Base-by-base conservation (phyloP, 2,329 filamentous ascomycete species). In the Fusarium musae region DNA sequence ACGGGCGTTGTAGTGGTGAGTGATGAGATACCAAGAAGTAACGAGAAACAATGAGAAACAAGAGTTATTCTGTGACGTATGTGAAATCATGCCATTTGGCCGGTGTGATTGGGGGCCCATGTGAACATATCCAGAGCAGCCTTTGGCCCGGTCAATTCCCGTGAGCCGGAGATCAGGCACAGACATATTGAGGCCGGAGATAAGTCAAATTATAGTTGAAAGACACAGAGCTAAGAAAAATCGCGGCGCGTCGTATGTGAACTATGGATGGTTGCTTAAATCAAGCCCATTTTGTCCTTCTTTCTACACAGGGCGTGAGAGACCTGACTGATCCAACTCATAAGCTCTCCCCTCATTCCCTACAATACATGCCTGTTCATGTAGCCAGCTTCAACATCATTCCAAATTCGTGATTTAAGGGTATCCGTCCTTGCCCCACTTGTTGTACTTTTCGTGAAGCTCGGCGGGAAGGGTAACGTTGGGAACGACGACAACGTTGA, bases 361-460 rank as follows among this genome's bases (percentile, higher is more conserved):
- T 57, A 53, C 58, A 69, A 46, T 60, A 62, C 62, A 72, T 59
- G 63, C 63, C 69, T 66, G 39, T 56, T 62, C 60, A 62, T 70
- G 61, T 60, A 72, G 56, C 40, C 61, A 66, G 61, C 50, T 66
- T 56, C 60, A 60, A 59, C 39, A 59, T 37, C 40, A 43, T 59
- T 34, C 64, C 36, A 40, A 30, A 42, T 32, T 69, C 44, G 64
- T 52, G 56, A 36, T 67, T 82, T 87, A 93, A 77, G 83, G 83
- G 86, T 93, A 98, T 78, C 94, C 95, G 78, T 98, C 96, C 91
- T 98, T 98, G 84, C 96, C 96, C 91, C 94, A 98, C 89, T 99
- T 99, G 93, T 99, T 99, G 91, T 93, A 98, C 87, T 93, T 93
- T 79, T 99, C 96, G 87, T 99, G 96, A 75, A 98, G 90, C 80